Percentiles rank a stretch among this genome's conserved stretches.
phyloP scores from a whole-genome alignment of 2,329 filamentous ascomycete species.

The Aspergillus spinulosporus region DNA sequence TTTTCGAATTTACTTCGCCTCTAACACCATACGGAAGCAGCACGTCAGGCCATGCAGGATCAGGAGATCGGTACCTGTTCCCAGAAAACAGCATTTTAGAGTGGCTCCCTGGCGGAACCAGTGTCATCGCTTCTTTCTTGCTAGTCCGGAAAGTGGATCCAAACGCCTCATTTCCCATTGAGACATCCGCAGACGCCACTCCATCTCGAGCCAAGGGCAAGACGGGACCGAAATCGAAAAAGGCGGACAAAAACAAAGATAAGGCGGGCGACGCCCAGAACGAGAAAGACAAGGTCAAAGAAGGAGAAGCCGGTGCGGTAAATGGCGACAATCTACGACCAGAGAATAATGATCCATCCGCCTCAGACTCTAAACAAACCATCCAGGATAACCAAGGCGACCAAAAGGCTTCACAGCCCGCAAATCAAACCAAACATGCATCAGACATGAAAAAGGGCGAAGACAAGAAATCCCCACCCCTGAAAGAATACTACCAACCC shows the following conservation, averaged over 20 bases:
- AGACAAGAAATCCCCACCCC: slow-evolving; percentile 21
- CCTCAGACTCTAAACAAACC: slow-evolving; percentile 14
- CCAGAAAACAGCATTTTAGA: slow-evolving; percentile 52
- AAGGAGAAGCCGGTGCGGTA: slow-evolving; percentile 9
- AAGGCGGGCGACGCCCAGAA: no score
- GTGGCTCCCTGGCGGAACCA: slow-evolving; percentile 47
- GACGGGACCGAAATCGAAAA: slow-evolving; percentile 40
- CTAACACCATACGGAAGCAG: slow-evolving; percentile 44
- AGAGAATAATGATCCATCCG: slow-evolving; percentile 8
- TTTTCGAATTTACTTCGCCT: slow-evolving; percentile 50
- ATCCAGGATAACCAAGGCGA: slow-evolving; percentile 9
- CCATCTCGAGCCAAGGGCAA: slow-evolving; percentile 32
- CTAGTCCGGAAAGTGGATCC: slow-evolving; percentile 47
- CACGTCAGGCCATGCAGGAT: slow-evolving; percentile 42
- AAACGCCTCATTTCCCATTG: slow-evolving; percentile 40
- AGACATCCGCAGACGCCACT: slow-evolving; percentile 32
- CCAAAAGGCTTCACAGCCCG: background rate
- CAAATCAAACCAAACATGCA: slow-evolving; percentile 1
- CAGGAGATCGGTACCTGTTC: slow-evolving; percentile 51
- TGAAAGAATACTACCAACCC: slow-evolving; percentile 53
- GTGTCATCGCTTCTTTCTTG: slow-evolving; percentile 50
- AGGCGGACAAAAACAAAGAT: slow-evolving; percentile 31
- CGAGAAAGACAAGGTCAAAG: slow-evolving; percentile 14
- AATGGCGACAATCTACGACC: slow-evolving; percentile 10
- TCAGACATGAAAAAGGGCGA: slow-evolving; percentile 11